Evolutionary conservation across 2,329 filamentous ascomycete species (phyloP).

Genomic region (Venturia aucupariae): DNA sequence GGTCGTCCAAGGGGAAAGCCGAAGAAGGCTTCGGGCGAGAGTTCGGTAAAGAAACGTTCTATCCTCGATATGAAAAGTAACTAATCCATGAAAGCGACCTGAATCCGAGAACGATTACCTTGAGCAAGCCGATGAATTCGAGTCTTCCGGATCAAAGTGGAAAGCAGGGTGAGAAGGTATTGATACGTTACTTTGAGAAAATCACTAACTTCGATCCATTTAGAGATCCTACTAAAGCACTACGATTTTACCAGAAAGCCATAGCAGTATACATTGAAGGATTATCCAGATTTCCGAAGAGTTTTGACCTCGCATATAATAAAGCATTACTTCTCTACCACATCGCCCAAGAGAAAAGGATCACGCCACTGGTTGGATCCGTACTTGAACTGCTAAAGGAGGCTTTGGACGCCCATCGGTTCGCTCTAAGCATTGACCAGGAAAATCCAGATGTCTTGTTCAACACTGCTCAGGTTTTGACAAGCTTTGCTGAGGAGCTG

Average conservation of each 20-base stretch:
- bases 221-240: conserved; percentile 55
- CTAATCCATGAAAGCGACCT: neutral
- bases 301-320: conserved; percentile 67
- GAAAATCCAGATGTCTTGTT: conserved; percentile 61
- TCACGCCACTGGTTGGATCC: conserved; percentile 50
- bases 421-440: conserved; percentile 49
- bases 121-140: conserved; percentile 57
- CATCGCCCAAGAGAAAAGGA: conserved; percentile 55
- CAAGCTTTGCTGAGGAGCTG: conserved; percentile 53
- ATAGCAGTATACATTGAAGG: conserved; percentile 58
- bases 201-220: neutral
- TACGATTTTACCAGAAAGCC: conserved; percentile 53
- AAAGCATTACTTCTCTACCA: conserved; percentile 64
- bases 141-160: conserved; percentile 68
- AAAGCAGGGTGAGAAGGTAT: conserved; percentile 40
- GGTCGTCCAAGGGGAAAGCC: neutral
- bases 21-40: neutral
- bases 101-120: conserved; percentile 60
- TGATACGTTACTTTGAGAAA: neutral
- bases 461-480: conserved; percentile 62
- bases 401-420: conserved; percentile 54
- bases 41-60: neutral
- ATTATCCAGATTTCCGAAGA: conserved; percentile 48
- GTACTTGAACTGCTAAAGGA: conserved; percentile 47
- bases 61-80: neutral